phyloP scores from a whole-genome alignment of 2,329 filamentous ascomycete genomes.

The Pezicula rhizophila region DNA sequence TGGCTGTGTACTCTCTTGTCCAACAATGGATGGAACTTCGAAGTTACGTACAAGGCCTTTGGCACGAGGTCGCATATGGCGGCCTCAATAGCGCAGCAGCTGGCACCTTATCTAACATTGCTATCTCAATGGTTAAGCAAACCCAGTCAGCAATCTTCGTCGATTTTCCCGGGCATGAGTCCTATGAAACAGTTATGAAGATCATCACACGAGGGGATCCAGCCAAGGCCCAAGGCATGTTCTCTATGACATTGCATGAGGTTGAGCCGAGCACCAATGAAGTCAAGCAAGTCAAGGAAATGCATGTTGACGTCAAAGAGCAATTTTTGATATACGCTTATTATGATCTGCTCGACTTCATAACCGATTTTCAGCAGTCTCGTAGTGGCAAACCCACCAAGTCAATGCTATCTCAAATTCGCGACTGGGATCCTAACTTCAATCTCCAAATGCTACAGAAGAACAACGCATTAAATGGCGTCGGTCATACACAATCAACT shows the following conservation, averaged over 20 bases:
- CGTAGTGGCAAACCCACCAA: slow-evolving; percentile 41
- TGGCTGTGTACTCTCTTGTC: slow-evolving; percentile 35
- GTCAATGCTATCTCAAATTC: slow-evolving; percentile 32
- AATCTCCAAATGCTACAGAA: slow-evolving; percentile 32
- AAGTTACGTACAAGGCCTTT: slow-evolving; percentile 33
- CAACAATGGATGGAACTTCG: slow-evolving; percentile 34
- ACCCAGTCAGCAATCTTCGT: slow-evolving; percentile 33
- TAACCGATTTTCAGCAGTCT: slow-evolving; percentile 38
- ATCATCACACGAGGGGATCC: slow-evolving; percentile 33
- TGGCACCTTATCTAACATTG: slow-evolving; percentile 34
- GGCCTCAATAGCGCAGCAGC: slow-evolving; percentile 41
- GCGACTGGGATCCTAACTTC: slow-evolving; percentile 36
- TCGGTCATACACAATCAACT: slow-evolving; percentile 42
- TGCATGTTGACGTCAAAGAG: slow-evolving; percentile 34
- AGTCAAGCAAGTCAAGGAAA: slow-evolving; percentile 14
- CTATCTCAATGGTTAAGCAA: slow-evolving; percentile 35
- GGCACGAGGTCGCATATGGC: slow-evolving; percentile 38
- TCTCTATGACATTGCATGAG: slow-evolving; percentile 15
- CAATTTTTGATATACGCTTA: slow-evolving; percentile 38
- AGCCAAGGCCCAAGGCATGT: slow-evolving; percentile 25
- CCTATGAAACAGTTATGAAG: slow-evolving; percentile 36
- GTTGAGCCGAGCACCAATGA: slow-evolving; percentile 10
- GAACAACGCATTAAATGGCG: slow-evolving; percentile 39
- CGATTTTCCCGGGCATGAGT: slow-evolving; percentile 40
- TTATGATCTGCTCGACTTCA: slow-evolving; percentile 36